Percentiles rank a stretch among this genome's conserved stretches.
Conservation (phyloP, 768 basidiomycete genomes). For the Boletus vermiculosoides region DNA sequence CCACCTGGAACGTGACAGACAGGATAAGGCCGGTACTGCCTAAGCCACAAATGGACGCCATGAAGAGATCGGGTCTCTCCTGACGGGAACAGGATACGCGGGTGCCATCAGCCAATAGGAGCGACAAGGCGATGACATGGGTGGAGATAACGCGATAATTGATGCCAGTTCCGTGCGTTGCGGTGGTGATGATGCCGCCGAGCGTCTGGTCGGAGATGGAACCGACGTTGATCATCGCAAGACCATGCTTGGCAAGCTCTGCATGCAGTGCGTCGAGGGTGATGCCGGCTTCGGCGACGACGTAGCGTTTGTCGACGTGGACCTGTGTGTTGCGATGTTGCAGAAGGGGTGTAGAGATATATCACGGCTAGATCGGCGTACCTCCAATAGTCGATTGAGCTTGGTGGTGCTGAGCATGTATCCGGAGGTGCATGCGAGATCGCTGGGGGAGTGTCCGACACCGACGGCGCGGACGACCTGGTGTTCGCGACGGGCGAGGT, state of each 20-base stretch:
- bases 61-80: slow-evolving; percentile 73
- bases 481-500: slow-evolving; percentile 72
- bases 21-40: slow-evolving; percentile 90
- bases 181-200: slow-evolving; percentile 89
- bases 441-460: slow-evolving; percentile 90
- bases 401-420: slow-evolving; percentile 82
- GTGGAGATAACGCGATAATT: slow-evolving; percentile 78
- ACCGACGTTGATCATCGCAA: slow-evolving; percentile 91
- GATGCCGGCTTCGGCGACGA: slow-evolving; percentile 77
- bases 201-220: slow-evolving; percentile 97
- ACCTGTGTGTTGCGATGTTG: slow-evolving; percentile 51
- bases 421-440: slow-evolving; percentile 86
- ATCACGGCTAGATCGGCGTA: slow-evolving; percentile 38
- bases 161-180: slow-evolving; percentile 91
- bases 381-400: slow-evolving; percentile 73
- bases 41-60: slow-evolving; percentile 86
- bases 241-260: slow-evolving; percentile 57
- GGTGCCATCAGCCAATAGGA: slow-evolving; percentile 77
- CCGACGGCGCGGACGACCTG: slow-evolving; percentile 79
- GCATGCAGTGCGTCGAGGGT: slow-evolving; percentile 72
- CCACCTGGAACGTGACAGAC: slow-evolving; percentile 72
- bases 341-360: no score
- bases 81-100: slow-evolving; percentile 63
- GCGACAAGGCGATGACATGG: slow-evolving; percentile 68
- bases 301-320: slow-evolving; percentile 61